Evolutionary conservation across 768 basidiomycete genomes (phyloP), one percentile per base, ranked within the genome.

Genomic region (Agrocybe pediades): DNA sequence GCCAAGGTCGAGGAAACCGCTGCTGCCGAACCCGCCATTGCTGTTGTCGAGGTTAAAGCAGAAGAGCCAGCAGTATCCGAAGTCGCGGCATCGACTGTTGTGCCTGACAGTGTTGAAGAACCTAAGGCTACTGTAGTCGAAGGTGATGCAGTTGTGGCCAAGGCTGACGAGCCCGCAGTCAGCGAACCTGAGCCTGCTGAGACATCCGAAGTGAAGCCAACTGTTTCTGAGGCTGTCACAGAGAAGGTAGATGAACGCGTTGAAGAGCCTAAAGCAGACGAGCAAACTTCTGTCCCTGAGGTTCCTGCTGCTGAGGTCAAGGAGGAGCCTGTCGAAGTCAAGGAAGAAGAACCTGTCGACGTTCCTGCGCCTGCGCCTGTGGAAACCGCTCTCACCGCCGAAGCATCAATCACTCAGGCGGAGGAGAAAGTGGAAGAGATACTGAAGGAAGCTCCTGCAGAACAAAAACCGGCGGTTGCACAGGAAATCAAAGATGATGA

Each of bases 1-100:
- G 33, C 29, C 25, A 42, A 55, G 30, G 58, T 26, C 40, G 30
- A 30, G 11, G 43, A 55, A 45, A 8, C 36, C 21, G 27, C 47
- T 41, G 19, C 43, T 17, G 25, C 36, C 23, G 42, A 45, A 39
- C 20, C 46, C 20, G 53, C n/a, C 33, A n/a, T 36, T 13, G 13
- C 33, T 36, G 33, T 26, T 30, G 49, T 23, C 30, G 51, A 30
- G 52, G 56, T 23, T 36, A 41, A 46, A 16, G 50, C 25, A 33
- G 51, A 27, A 17, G 26, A 46, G 13, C 45, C 21, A 48, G 49
- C 26, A 24, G 13, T 29, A 15, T 0, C 33, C 23, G 24, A 43
- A 7, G 26, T 30, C 20, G 19, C 25, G 11, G 51, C 44, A 11
- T 41, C 57, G 19, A 44, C 51, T n/a, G 29, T 54, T 16, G 57